Evolutionary conservation across 805 yeast species (phyloP).

Genomic region (Nakazawaea holstii): DNA sequence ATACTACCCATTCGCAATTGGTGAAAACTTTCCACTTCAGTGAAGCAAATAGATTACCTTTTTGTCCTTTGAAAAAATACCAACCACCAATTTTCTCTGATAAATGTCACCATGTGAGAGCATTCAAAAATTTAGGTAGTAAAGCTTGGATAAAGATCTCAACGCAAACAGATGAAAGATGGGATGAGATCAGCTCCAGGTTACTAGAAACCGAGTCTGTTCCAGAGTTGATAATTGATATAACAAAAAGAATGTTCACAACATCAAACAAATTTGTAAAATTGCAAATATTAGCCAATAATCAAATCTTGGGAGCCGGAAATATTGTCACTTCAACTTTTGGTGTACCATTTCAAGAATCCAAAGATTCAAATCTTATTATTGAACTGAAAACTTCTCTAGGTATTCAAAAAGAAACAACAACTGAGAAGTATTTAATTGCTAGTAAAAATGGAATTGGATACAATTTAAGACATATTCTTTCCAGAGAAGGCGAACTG

Average conservation of each 20-base stretch:
- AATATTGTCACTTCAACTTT: background rate
- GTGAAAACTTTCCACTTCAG: background rate
- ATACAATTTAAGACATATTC: slow-evolving; percentile 3
- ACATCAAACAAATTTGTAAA: background rate
- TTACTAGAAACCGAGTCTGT: background rate
- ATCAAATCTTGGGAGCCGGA: slow-evolving; percentile 4
- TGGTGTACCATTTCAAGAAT: slow-evolving; percentile 2
- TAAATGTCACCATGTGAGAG: background rate
- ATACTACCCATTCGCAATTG: background rate
- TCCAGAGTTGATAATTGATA: background rate
- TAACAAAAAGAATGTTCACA: background rate
- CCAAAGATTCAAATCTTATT: background rate
- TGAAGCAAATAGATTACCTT: background rate
- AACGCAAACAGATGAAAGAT: background rate
- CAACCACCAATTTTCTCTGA: background rate
- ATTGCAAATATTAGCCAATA: slow-evolving; percentile 5
- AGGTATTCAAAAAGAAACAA: background rate
- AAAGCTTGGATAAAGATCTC: background rate
- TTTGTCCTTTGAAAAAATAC: background rate
- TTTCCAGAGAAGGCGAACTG: background rate
- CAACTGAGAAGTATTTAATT: background rate
- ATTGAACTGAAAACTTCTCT: slow-evolving; percentile 3
- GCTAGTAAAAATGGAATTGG: background rate
- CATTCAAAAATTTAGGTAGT: background rate
- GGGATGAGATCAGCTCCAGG: background rate